These are phyloP conservation scores for Bonia amplexicaulis DNA, from an alignment of 176 grass and related monocot species.

Conservation along the genomic window DNA sequence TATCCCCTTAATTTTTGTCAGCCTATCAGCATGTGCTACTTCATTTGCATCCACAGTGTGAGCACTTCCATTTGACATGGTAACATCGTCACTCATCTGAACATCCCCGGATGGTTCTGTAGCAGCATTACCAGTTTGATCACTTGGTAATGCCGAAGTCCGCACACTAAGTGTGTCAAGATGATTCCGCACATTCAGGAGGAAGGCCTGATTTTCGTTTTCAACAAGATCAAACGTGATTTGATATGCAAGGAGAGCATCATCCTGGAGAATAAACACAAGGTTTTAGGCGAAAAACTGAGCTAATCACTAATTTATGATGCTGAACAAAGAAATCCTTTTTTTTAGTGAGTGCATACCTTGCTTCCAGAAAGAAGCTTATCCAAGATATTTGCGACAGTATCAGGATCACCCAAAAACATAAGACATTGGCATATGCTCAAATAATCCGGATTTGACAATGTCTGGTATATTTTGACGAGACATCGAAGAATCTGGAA, in stretches of 20 bases:
- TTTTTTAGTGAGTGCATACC: slow-evolving; percentile 19
- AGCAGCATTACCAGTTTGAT: slow-evolving; percentile 35
- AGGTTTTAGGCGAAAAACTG: neutral
- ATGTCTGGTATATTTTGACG: neutral
- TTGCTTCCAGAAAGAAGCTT: slow-evolving; percentile 55
- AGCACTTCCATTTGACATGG: slow-evolving; percentile 38
- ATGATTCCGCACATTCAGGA: slow-evolving; percentile 49
- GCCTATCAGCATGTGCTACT: slow-evolving; percentile 46
- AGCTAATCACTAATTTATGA: neutral
- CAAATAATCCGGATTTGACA: neutral
- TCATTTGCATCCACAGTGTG: slow-evolving; percentile 43
- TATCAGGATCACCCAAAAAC: slow-evolving; percentile 59
- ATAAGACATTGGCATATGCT: slow-evolving; percentile 76
- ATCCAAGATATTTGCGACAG: slow-evolving; percentile 38
- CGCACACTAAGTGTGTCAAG: slow-evolving; percentile 21
- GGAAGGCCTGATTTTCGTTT: slow-evolving; percentile 84
- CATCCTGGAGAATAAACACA: slow-evolving; percentile 51
- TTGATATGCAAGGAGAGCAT: slow-evolving; percentile 76
- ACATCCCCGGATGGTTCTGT: slow-evolving; percentile 44
- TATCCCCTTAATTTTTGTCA: slow-evolving; percentile 90
- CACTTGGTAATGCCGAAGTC: slow-evolving; percentile 24
- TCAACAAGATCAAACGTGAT: slow-evolving; percentile 33
- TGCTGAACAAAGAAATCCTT: neutral
- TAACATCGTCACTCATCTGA: slow-evolving; percentile 53
- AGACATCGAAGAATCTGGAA: neutral